Conservation (phyloP, 2,329 filamentous ascomycete genomes). For the Raffaelea deltoideospora region DNA sequence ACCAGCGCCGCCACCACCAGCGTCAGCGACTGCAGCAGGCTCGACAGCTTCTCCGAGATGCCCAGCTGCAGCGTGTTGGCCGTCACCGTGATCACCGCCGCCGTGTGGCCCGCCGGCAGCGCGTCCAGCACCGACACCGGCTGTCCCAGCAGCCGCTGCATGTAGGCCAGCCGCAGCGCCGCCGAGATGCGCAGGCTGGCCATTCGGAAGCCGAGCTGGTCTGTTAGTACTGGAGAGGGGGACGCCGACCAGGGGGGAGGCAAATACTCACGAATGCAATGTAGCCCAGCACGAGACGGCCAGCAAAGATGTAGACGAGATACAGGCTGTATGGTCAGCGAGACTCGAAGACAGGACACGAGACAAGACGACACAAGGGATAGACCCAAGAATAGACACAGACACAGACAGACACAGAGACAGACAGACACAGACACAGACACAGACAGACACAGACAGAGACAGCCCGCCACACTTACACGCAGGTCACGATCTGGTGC, state of each 20-base stretch:
- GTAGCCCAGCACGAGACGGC: slow-evolving; percentile 46
- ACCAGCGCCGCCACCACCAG: slow-evolving; percentile 36
- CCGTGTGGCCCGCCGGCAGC: slow-evolving; percentile 42
- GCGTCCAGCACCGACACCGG: slow-evolving; percentile 52
- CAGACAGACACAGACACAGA: not conserved
- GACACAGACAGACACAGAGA: not conserved
- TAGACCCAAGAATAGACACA: not conserved
- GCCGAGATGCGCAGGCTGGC: slow-evolving; percentile 45
- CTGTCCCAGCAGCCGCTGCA: slow-evolving; percentile 46
- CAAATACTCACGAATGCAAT: slow-evolving; percentile 13
- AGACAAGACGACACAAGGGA: too few relatives aligned
- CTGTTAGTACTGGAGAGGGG: not conserved
- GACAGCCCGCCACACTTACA: slow-evolving; percentile 9
- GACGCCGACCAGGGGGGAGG: not conserved
- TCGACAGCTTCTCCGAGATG: slow-evolving; percentile 45
- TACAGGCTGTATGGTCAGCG: slow-evolving; percentile 33
- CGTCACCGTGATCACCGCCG: slow-evolving; percentile 46
- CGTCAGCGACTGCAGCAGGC: slow-evolving; percentile 37
- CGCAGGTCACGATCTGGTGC: slow-evolving; percentile 14
- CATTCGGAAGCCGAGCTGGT: slow-evolving; percentile 39
- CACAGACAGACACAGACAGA: not conserved
- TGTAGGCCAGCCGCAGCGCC: slow-evolving; percentile 45
- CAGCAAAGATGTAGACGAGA: slow-evolving; percentile 56
- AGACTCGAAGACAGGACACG: too few relatives aligned
- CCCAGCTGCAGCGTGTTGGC: slow-evolving; percentile 46